Conservation (phyloP, 179 eudicot species). For the Amaranthus tricolor region DNA sequence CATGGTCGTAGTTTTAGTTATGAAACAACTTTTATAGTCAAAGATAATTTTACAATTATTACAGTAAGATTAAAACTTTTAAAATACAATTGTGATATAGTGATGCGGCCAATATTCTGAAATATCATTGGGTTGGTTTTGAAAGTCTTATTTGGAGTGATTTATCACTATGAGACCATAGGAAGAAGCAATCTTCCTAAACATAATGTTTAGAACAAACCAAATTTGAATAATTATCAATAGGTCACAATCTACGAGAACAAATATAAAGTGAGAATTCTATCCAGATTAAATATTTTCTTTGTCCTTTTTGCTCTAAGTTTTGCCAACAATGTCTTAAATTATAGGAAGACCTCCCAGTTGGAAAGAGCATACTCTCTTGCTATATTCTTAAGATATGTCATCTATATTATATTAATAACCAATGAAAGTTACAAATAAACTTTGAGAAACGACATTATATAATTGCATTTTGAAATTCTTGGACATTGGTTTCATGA, state of each 20-base stretch:
- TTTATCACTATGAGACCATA: too few relatives aligned
- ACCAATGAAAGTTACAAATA: not conserved
- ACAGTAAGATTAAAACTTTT: too few relatives aligned
- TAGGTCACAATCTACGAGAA: not conserved
- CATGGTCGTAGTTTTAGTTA: too few relatives aligned
- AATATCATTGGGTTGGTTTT: too few relatives aligned
- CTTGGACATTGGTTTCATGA: slow-evolving; percentile 6
- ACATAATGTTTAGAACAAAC: not conserved
- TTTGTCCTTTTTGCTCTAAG: not conserved
- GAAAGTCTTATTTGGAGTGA: too few relatives aligned
- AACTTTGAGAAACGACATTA: not conserved
- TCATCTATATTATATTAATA: not conserved
- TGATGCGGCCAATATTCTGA: too few relatives aligned
- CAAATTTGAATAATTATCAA: not conserved
- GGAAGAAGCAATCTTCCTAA: too few relatives aligned
- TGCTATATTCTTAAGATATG: not conserved
- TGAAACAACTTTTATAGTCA: too few relatives aligned
- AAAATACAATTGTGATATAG: too few relatives aligned
- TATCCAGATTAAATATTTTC: not conserved
- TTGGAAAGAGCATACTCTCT: not conserved
- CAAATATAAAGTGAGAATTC: not conserved
- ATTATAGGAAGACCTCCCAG: not conserved
- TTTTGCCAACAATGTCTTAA: not conserved
- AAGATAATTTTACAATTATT: too few relatives aligned
- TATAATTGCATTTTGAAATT: not conserved